Percentiles rank a stretch among this genome's conserved stretches.
Evolutionary conservation across 1,284 basidiomycete genomes (phyloP).

Genomic region (Pseudozyma thailandica): DNA sequence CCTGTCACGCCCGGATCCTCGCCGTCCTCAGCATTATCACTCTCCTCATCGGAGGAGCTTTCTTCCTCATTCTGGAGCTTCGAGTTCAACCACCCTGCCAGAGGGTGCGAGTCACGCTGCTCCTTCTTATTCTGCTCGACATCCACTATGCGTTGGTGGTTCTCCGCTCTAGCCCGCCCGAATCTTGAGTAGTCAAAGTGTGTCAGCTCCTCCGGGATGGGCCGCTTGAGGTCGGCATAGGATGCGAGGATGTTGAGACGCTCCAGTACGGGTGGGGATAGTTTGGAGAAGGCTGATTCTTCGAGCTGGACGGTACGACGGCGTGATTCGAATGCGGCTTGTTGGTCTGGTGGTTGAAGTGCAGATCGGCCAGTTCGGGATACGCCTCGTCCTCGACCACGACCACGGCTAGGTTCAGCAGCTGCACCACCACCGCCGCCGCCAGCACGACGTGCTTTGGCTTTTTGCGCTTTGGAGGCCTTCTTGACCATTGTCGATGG

Average conservation of each 20-base stretch:
- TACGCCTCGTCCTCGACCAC: conserved; percentile 20
- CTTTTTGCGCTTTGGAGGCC: conserved; percentile 49
- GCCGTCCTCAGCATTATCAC: conserved; percentile 1
- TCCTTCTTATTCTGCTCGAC: conserved; percentile 17
- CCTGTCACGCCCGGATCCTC: conserved; percentile 29
- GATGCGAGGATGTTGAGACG: conserved; percentile 51
- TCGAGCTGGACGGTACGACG: conserved; percentile 39
- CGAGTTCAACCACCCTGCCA: conserved; percentile 29
- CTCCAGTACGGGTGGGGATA: conserved; percentile 48
- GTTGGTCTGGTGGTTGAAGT: conserved; percentile 37
- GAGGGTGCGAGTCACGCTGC: conserved; percentile 20
- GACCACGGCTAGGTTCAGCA: conserved; percentile 20
- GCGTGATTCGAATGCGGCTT: conserved; percentile 38
- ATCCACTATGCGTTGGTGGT: conserved; percentile 21
- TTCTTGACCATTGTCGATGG: conserved; percentile 41
- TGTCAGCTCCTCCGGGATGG: conserved; percentile 26
- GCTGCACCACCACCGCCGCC: conserved; percentile 16
- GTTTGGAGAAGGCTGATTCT: conserved; percentile 56
- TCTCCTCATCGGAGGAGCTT: conserved; percentile 7
- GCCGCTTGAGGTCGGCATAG: conserved; percentile 41
- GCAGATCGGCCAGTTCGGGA: conserved; percentile 17
- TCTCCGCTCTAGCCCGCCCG: conserved; percentile 35
- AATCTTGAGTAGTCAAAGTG: conserved; percentile 46
- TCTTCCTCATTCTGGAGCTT: not conserved
- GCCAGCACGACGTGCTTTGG: conserved; percentile 28